phyloP scores from a whole-genome alignment of 768 basidiomycete genomes.

The Pulveroboletus sp. region DNA sequence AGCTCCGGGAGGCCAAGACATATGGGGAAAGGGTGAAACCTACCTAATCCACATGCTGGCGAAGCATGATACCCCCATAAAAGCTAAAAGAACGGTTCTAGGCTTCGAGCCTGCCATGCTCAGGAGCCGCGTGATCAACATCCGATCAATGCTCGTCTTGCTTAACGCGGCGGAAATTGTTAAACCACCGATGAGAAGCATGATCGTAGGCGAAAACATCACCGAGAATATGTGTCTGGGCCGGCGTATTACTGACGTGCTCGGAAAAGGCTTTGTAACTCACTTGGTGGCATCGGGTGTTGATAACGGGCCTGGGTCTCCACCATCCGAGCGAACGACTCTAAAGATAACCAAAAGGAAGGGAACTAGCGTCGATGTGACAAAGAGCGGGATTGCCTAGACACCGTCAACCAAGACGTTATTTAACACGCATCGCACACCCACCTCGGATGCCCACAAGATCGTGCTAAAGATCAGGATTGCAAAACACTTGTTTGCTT shows the following conservation, averaged over 20 bases:
- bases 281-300: slow-evolving; percentile 81
- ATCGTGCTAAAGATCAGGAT: slow-evolving; percentile 88
- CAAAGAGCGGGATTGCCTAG: slow-evolving; percentile 94
- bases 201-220: slow-evolving; percentile 98
- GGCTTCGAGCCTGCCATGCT: slow-evolving; percentile 88
- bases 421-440: not conserved
- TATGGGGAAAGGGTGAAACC: slow-evolving; percentile 3
- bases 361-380: slow-evolving; percentile 91
- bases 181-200: slow-evolving; percentile 97
- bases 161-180: slow-evolving; percentile 95
- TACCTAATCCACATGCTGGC: slow-evolving; percentile 99
- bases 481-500: slow-evolving; percentile 89
- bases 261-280: slow-evolving; percentile 19
- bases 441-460: slow-evolving; percentile 94
- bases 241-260: not conserved
- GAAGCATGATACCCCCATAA: slow-evolving; percentile 97
- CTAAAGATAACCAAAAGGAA: slow-evolving; percentile 82
- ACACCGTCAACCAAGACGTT: not conserved
- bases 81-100: slow-evolving; percentile 81
- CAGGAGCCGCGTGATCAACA: slow-evolving; percentile 87
- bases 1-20: not conserved
- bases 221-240: slow-evolving; percentile 83
- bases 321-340: slow-evolving; percentile 56
- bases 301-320: slow-evolving; percentile 49
- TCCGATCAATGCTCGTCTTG: slow-evolving; percentile 92